These are phyloP conservation scores for Mycena indigotica DNA, from an alignment of 768 basidiomycete genomes.

Conservation along the genomic window DNA sequence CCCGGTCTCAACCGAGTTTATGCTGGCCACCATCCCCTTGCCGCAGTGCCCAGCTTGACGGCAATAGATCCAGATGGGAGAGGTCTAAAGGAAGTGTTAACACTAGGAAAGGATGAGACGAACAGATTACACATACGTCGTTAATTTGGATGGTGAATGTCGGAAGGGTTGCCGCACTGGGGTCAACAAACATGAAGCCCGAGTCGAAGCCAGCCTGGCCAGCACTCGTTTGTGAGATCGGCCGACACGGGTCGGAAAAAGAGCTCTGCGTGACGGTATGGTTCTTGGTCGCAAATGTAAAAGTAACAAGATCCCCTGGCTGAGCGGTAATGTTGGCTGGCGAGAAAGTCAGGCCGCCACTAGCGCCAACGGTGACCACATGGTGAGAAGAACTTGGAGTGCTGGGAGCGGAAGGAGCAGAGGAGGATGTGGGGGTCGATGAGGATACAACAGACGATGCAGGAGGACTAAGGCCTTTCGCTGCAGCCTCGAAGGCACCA, in stretches of 20 bases:
- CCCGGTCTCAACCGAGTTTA: constrained; percentile 54
- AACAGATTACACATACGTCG: constrained; percentile 39
- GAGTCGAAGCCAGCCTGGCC: constrained; percentile 49
- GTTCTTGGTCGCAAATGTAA: constrained; percentile 49
- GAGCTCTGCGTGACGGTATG: constrained; percentile 49
- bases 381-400: constrained; percentile 35
- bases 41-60: constrained; percentile 53
- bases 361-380: constrained; percentile 45
- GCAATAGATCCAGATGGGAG: constrained; percentile 61
- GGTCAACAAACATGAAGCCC: constrained; percentile 54
- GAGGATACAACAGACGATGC: constrained; percentile 14
- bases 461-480: constrained; percentile 42
- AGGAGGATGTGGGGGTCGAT: constrained; percentile 30
- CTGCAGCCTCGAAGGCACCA: constrained; percentile 55
- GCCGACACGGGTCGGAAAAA: constrained; percentile 45
- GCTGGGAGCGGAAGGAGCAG: constrained; percentile 24
- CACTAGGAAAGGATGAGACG: neutral
- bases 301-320: constrained; percentile 47
- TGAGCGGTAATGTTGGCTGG: constrained; percentile 50
- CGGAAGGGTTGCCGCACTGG: constrained; percentile 43
- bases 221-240: constrained; percentile 42
- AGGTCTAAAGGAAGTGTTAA: constrained; percentile 36
- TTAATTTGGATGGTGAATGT: constrained; percentile 56
- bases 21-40: constrained; percentile 61
- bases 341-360: constrained; percentile 38